A percentile compares a stretch with the other conserved stretches of the same genome.
phyloP scores from a whole-genome alignment of 768 basidiomycete species.

The Boletus subcaerulescens region DNA sequence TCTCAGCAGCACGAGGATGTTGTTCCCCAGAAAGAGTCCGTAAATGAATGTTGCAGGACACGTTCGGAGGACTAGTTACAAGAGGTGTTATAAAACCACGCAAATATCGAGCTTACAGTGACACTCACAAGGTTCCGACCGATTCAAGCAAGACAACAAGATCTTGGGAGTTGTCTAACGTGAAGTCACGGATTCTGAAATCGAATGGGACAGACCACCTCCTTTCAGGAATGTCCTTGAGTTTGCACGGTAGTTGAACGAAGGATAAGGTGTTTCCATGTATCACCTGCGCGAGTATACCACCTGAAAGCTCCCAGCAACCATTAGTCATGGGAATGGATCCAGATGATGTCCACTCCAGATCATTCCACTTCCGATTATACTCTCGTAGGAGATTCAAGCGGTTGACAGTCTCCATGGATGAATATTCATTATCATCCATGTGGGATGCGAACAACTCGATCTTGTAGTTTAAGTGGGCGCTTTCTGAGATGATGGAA shows the following conservation, averaged over 20 bases:
- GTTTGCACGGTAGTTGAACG: constrained; percentile 29
- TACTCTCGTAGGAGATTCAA: constrained; percentile 25
- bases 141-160: constrained; percentile 31
- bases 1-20: constrained; percentile 21
- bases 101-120: background rate
- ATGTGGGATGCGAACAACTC: constrained; percentile 29
- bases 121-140: constrained; percentile 17
- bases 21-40: constrained; percentile 27
- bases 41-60: constrained; percentile 25
- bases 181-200: constrained; percentile 33
- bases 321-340: constrained; percentile 17
- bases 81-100: background rate
- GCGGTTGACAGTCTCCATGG: constrained; percentile 21
- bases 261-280: constrained; percentile 16
- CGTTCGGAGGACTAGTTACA: constrained; percentile 13
- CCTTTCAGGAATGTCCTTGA: constrained; percentile 24
- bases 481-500: constrained; percentile 23
- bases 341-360: constrained; percentile 17
- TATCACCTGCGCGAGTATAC: constrained; percentile 31
- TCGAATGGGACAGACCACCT: constrained; percentile 29
- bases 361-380: constrained; percentile 29
- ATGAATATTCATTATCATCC: constrained; percentile 19
- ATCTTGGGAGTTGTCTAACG: constrained; percentile 36
- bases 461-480: constrained; percentile 30
- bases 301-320: constrained; percentile 36